Conservation (phyloP, 2,329 filamentous ascomycete genomes). For the Xylaria hypoxylon region DNA sequence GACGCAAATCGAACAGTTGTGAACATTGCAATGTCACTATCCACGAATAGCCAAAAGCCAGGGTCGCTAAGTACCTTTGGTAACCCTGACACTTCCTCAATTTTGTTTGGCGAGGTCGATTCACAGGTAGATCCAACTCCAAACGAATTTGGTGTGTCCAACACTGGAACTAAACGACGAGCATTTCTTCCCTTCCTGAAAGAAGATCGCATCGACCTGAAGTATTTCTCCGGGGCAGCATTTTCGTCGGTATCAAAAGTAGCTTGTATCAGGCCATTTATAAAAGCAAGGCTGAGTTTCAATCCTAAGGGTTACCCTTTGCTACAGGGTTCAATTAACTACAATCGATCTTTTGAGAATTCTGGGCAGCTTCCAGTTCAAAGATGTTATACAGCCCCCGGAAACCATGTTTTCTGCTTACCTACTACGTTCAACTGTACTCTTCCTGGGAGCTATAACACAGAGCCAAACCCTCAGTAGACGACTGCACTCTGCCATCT, state of each 20-base stretch:
- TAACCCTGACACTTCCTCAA: neutral
- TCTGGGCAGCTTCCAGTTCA: neutral
- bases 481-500: constrained; percentile 3
- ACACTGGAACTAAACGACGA: neutral
- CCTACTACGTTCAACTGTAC: constrained; percentile 2
- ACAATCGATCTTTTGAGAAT: constrained; percentile 3
- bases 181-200: neutral
- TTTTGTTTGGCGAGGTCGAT: constrained; percentile 14
- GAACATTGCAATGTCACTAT: constrained; percentile 13
- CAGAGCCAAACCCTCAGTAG: neutral
- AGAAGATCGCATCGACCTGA: neutral
- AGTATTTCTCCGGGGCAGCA: constrained; percentile 10
- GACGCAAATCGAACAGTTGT: neutral
- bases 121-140: neutral
- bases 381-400: neutral
- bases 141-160: neutral
- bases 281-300: neutral
- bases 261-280: constrained; percentile 4
- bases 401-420: neutral
- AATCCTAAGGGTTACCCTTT: no score
- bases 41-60: neutral
- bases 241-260: neutral
- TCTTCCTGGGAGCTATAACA: neutral
- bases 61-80: neutral
- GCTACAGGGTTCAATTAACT: no score